Base-by-base conservation (phyloP, 305 asterid species). In the Ajuga reptans region DNA sequence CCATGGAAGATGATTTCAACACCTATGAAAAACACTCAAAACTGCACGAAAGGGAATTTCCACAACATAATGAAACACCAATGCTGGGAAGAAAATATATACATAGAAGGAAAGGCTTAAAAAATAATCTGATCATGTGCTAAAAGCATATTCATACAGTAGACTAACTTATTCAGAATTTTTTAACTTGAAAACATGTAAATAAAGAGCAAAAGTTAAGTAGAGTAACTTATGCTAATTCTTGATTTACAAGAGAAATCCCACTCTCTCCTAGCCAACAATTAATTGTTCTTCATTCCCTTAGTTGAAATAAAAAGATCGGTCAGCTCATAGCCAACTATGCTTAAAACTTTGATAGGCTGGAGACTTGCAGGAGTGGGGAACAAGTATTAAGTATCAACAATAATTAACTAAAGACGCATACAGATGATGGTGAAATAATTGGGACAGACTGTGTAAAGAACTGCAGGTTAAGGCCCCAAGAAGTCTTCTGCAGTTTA, bases 1-100 rank as follows among this genome's bases (percentile, higher is more conserved):
- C 47, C 59, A 77, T 42, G 56, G 46, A 67, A 59, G 70, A 60
- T 56, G 46, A 69, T 47, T 53, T 54, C 58, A 50, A 54, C 43
- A 52, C 68, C 75, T 56, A 21, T 21, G 39, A 39, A 9, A 45
- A 64, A 31, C 31, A 52, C 15, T 37, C 53, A 65, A 21, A 70
- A 65, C 18, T 49, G 56, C 37, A 57, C n/a, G 18, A 54, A 67
- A 39, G 61, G 36, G 6, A 16, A 46, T 18, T 29, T 15, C 24
- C 63, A 53, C 33, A 57, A 43, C 43, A 47, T 62, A 43, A 49
- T 21, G 42, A 29, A 50, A 53, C 55, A 3, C 21, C 41, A 55
- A 29, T n/a, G 10, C 41, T 34, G 11, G 5, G 15, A 24, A 50
- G 36, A 31, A 63, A 24, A 69, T 18, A 54, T 56, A 53, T 39